Conservation (phyloP, 2,329 filamentous ascomycete genomes). For the Fusarium agapanthi region DNA sequence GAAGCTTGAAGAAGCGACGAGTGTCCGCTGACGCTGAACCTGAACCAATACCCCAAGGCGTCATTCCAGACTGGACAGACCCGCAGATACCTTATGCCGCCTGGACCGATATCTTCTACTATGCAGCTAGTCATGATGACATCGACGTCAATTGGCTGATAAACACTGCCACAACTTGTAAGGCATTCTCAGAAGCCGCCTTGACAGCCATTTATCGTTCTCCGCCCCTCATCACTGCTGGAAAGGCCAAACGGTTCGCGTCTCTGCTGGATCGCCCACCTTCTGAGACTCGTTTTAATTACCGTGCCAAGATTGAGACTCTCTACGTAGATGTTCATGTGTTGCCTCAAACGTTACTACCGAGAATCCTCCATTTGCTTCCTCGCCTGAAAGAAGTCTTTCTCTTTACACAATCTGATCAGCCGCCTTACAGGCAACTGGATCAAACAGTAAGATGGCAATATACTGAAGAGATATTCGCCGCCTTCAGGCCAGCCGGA, state of each 20-base stretch:
- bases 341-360: slow-evolving; percentile 51
- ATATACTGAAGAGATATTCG: slow-evolving; percentile 73
- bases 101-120: slow-evolving; percentile 74
- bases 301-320: slow-evolving; percentile 74
- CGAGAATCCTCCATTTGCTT: slow-evolving; percentile 69
- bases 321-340: slow-evolving; percentile 77
- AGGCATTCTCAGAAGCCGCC: slow-evolving; percentile 74
- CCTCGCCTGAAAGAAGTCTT: slow-evolving; percentile 75
- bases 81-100: slow-evolving; percentile 71
- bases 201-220: slow-evolving; percentile 75
- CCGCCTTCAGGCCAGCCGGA: slow-evolving; percentile 62
- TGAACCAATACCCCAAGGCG: slow-evolving; percentile 10
- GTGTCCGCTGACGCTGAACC: slow-evolving; percentile 7
- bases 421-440: slow-evolving; percentile 70
- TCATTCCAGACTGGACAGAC: slow-evolving; percentile 65
- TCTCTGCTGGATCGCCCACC: slow-evolving; percentile 64
- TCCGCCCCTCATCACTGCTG: slow-evolving; percentile 66
- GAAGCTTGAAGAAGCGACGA: slow-evolving; percentile 35
- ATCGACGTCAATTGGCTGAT: slow-evolving; percentile 70
- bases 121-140: slow-evolving; percentile 64
- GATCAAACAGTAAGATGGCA: slow-evolving; percentile 70
- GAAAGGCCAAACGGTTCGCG: slow-evolving; percentile 56
- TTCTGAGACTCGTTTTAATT: slow-evolving; percentile 64
- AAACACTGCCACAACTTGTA: slow-evolving; percentile 68
- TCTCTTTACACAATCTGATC: slow-evolving; percentile 75